These are phyloP conservation scores for Acanthamoeba sp. DNA, from an alignment of 208 protist species.

Conservation along the genomic window DNA sequence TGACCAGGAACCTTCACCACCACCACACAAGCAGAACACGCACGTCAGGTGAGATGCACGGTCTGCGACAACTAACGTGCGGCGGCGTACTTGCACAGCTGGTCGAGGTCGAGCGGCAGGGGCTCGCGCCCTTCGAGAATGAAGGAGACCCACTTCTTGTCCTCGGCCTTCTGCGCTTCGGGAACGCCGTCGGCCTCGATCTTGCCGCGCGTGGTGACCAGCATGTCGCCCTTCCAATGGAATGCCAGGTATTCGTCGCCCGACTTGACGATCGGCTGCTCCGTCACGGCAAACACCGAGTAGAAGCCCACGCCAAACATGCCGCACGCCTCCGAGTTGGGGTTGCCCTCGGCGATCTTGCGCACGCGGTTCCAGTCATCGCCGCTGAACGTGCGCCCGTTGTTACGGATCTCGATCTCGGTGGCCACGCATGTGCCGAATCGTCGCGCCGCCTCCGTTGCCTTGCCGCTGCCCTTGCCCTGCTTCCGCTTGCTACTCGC, in stretches of 20 bases:
- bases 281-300: constrained; percentile 80
- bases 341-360: constrained; percentile 82
- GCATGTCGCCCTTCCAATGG: constrained; percentile 78
- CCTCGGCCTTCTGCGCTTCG: background rate
- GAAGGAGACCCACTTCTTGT: constrained; percentile 43
- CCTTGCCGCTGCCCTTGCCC: background rate
- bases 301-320: constrained; percentile 85
- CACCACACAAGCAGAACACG: background rate
- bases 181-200: background rate
- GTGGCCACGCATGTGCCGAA: constrained; percentile 73
- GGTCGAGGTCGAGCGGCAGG: constrained; percentile 41
- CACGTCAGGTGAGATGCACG: background rate
- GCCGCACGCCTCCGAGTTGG: constrained; percentile 76
- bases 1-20: background rate
- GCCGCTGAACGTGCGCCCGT: constrained; percentile 75
- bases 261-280: constrained; percentile 78
- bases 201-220: constrained; percentile 62
- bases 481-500: background rate
- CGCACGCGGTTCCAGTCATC: constrained; percentile 78
- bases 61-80: too few relatives aligned
- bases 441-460: background rate
- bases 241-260: constrained; percentile 77
- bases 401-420: constrained; percentile 75
- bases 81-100: constrained; percentile 65
- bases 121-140: constrained; percentile 3